Evolutionary conservation across 495 filamentous ascomycete genomes (phyloP), one percentile per base, ranked within the genome.

Genomic region (Cercophora samala): DNA sequence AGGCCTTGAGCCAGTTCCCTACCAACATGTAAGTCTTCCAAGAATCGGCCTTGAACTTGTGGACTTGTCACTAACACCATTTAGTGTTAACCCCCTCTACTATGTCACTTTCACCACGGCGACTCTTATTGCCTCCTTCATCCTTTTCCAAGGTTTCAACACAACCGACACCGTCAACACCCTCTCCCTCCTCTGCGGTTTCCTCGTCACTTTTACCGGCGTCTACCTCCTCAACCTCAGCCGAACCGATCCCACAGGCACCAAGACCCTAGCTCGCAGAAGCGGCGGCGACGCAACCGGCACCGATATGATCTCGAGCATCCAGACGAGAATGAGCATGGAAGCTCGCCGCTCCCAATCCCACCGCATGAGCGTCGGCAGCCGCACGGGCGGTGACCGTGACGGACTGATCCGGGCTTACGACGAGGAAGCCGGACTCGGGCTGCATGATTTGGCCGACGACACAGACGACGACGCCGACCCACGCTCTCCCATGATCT

Each of bases 51-150:
- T 26, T 46, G 15, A n/a, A n/a, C n/a, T n/a, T n/a, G n/a, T n/a
- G 5, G 8, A 3, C 15, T 46, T n/a, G 1, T 23, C 79, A 89
- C 17, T 37, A 23, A 53, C 63, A 64, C 56, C 3, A 32, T 18
- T 70, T 22, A 99, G 95, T 70, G 95, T 99, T 46, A 99, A 98
- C 75, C 95, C 95, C 1, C 87, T 99, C 42, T 99, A 99, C 83
- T 99, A 99, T 78, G 95, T 99, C 61, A 97, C 94, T n/a, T 99
- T 99, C 79, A 99, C 95, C 5, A 98, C 95, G 5, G 91, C 90
- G 37, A 99, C 95, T 18, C 86, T 99, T 60, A 89, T 90, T 77
- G 95, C 95, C 53, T 97, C 93, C 19, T 98, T 98, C 81, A 97
- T 98, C 75, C 91, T 99, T 51, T 99, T 97, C 84, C 87, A 87